These are phyloP conservation scores for Amesomyces nigricolor DNA, from an alignment of 2,329 filamentous ascomycete genomes.

Conservation along the genomic window DNA sequence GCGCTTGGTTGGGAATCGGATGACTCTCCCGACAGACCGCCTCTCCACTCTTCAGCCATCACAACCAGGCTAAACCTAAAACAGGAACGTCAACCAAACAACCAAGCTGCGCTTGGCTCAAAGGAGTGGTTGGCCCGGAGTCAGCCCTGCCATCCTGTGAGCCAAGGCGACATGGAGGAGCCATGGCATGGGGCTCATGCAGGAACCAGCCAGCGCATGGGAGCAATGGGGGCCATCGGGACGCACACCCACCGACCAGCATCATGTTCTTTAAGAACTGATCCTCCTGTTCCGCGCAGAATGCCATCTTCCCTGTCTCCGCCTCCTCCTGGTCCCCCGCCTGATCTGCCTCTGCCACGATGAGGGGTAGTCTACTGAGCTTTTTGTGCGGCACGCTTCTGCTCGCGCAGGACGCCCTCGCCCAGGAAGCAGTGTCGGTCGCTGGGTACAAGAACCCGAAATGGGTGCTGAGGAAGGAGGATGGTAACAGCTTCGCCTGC, in stretches of 20 bases:
- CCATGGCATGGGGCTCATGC: background rate
- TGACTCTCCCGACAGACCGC: too few relatives aligned
- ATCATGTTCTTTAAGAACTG: background rate
- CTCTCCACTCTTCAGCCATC: too few relatives aligned
- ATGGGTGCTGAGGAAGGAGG: conserved; percentile 18
- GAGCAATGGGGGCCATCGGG: background rate
- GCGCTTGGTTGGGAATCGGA: too few relatives aligned
- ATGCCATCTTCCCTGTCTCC: background rate
- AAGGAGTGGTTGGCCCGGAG: too few relatives aligned
- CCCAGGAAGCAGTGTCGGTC: background rate
- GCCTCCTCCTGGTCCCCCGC: background rate
- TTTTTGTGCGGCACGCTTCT: conserved; percentile 17
- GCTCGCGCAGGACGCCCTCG: conserved; percentile 7
- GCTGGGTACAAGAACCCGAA: conserved; percentile 1
- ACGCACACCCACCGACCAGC: background rate
- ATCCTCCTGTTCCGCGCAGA: background rate
- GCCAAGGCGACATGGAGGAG: too few relatives aligned
- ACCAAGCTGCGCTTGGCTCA: too few relatives aligned
- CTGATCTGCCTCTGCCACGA: conserved; percentile 10
- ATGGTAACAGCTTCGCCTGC: conserved; percentile 25
- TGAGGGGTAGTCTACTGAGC: conserved; percentile 17
- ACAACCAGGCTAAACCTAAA: too few relatives aligned
- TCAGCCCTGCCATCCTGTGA: too few relatives aligned
- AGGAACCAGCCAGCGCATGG: background rate
- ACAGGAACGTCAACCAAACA: too few relatives aligned